phyloP scores from a whole-genome alignment of 805 yeast genomes.

The Yamadazyma olivae region DNA sequence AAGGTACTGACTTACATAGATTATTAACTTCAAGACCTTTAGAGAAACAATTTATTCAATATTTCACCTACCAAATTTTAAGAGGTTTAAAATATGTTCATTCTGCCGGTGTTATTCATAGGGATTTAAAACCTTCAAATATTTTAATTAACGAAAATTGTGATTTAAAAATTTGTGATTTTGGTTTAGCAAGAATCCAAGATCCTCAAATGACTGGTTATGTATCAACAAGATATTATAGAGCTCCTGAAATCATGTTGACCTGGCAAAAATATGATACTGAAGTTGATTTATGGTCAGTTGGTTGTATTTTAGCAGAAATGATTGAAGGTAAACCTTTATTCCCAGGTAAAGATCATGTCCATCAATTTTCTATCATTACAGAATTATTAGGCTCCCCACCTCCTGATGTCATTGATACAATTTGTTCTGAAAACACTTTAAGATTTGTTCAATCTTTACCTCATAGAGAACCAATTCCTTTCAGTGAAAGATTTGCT shows the following conservation, averaged over 20 bases:
- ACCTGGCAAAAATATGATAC: conserved; percentile 98
- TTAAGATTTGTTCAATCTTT: conserved; percentile 89
- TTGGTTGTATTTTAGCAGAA: conserved; percentile 95
- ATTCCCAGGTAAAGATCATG: conserved; percentile 98
- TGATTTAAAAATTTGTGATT: conserved; percentile 87
- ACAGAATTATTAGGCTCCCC: conserved; percentile 96
- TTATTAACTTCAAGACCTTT: conserved; percentile 88
- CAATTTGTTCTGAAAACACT: conserved; percentile 95
- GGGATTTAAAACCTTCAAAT: conserved; percentile 84
- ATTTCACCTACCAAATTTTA: conserved; percentile 90
- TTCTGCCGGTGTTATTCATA: conserved; percentile 87
- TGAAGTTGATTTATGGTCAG: conserved; percentile 97
- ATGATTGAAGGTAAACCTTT: conserved; percentile 97
- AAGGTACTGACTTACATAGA: conserved; percentile 95
- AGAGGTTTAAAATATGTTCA: conserved; percentile 89
- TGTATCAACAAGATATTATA: conserved; percentile 90
- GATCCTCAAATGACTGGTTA: conserved; percentile 99
- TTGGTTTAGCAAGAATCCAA: conserved; percentile 94
- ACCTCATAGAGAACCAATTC: conserved; percentile 91
- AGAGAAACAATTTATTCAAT: conserved; percentile 94
- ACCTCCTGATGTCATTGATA: conserved; percentile 91
- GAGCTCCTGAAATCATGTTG: conserved; percentile 98
- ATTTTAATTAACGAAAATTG: conserved; percentile 86
- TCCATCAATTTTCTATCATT: conserved; percentile 94
- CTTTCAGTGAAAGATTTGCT: conserved; percentile 77